A percentile compares a stretch with the other conserved stretches of the same genome.
phyloP scores from a whole-genome alignment of 164 flowering plant species.

The Macadamia tetraphylla region DNA sequence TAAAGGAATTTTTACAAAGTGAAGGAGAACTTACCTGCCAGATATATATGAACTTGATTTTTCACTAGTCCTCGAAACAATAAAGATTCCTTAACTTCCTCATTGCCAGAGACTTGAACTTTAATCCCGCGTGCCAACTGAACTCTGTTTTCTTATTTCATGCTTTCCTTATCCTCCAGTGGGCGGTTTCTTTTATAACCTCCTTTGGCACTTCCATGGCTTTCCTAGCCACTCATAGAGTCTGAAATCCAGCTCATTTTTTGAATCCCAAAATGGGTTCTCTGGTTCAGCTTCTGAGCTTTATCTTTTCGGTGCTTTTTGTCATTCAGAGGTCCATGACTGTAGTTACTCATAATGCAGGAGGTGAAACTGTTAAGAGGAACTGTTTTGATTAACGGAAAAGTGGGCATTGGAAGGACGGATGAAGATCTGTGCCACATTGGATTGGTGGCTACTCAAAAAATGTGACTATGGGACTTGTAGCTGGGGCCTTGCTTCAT shows the following conservation, averaged over 20 bases:
- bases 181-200: conserved; percentile 8
- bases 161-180: conserved; percentile 6
- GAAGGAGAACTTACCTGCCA: neutral
- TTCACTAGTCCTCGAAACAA: neutral
- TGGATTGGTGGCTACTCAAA: conserved; percentile 99
- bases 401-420: conserved; percentile 44
- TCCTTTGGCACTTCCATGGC: conserved; percentile 13
- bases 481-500: conserved; percentile 79
- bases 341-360: conserved; percentile 17
- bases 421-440: conserved; percentile 80
- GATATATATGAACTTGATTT: neutral
- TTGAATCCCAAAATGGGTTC: conserved; percentile 30
- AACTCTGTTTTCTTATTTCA: neutral
- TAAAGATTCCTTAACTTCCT: neutral
- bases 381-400: conserved; percentile 52
- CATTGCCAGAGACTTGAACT: neutral
- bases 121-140: neutral
- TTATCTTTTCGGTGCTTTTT: conserved; percentile 13
- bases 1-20: neutral
- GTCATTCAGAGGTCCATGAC: neutral
- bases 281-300: conserved; percentile 13
- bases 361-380: conserved; percentile 28
- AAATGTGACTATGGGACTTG: conserved; percentile 96
- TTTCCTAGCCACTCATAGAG: neutral
- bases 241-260: conserved; percentile 4